These are phyloP conservation scores for Amaranthus tricolor DNA, from an alignment of 179 eudicot species.

Conservation along the genomic window DNA sequence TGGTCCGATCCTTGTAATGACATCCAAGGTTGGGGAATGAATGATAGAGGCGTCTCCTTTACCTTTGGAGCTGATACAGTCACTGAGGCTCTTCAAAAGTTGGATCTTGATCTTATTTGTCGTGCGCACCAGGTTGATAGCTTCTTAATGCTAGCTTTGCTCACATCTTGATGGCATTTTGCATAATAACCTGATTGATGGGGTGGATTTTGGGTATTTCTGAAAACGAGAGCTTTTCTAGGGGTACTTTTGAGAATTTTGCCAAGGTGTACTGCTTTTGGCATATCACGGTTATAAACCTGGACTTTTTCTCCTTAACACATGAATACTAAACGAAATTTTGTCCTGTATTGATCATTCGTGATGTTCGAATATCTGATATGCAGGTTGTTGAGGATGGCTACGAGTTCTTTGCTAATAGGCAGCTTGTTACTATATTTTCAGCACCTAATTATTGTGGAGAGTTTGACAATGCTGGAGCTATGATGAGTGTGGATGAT, in stretches of 20 bases:
- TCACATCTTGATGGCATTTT: no score
- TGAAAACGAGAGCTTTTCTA: no score
- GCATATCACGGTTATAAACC: no score
- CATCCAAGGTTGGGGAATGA: slow-evolving; percentile 66
- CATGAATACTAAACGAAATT: not conserved
- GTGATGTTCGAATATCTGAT: not conserved
- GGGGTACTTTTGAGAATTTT: no score
- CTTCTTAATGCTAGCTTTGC: no score
- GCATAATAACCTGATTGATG: no score
- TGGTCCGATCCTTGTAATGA: slow-evolving; percentile 72
- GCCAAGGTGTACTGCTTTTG: no score
- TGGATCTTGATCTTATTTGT: slow-evolving; percentile 59
- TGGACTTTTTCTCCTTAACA: no score
- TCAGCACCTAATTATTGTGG: slow-evolving; percentile 41
- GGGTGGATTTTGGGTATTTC: no score
- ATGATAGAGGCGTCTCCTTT: slow-evolving; percentile 47
- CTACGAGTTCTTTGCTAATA: slow-evolving; percentile 62
- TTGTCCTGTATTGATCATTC: not conserved
- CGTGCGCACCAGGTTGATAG: slow-evolving; percentile 66
- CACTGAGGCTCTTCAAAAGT: slow-evolving; percentile 51
- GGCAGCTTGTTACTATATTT: slow-evolving; percentile 53
- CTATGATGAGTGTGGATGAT: slow-evolving; percentile 73
- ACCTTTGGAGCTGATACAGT: slow-evolving; percentile 59
- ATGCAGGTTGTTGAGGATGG: slow-evolving; percentile 77
- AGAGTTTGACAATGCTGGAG: slow-evolving; percentile 43